Evolutionary conservation across 768 basidiomycete genomes (phyloP).

Genomic region (Xerocomellus chrysenteron): DNA sequence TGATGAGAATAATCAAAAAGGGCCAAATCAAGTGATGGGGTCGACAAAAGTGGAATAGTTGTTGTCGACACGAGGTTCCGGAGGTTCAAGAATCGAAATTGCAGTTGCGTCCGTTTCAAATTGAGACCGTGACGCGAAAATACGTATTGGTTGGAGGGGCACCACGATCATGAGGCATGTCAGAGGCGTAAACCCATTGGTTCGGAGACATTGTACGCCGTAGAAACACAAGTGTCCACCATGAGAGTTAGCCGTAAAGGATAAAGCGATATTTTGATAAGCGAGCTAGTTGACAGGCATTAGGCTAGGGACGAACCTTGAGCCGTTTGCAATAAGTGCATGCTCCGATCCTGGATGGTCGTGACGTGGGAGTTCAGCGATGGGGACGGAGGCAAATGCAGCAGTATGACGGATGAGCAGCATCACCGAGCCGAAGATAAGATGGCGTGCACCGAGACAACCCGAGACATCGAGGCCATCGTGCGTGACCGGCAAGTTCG

Average conservation of each 20-base stretch:
- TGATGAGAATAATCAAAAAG: not conserved
- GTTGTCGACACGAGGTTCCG: constrained; percentile 27
- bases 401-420: constrained; percentile 5
- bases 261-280: constrained; percentile 19
- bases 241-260: constrained; percentile 10
- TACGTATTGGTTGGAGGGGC: not conserved
- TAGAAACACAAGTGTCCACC: not conserved
- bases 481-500: constrained; percentile 3
- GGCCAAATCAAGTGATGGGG: not conserved
- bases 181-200: constrained; percentile 8
- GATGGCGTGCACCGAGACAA: not conserved
- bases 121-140: constrained; percentile 3
- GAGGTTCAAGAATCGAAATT: constrained; percentile 24
- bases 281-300: constrained; percentile 6
- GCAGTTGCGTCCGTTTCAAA: constrained; percentile 20
- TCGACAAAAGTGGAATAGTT: constrained; percentile 5
- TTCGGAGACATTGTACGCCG: constrained; percentile 23
- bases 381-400: constrained; percentile 4
- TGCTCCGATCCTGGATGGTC: constrained; percentile 62
- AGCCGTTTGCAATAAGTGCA: constrained; percentile 86
- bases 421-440: constrained; percentile 16
- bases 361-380: constrained; percentile 7
- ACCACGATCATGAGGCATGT: constrained; percentile 11
- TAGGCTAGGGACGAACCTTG: constrained; percentile 54
- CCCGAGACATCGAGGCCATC: not conserved